Percentiles rank a stretch among this genome's conserved stretches.
phyloP scores from a whole-genome alignment of 345 rosid genomes.

The Populus ilicifolia region DNA sequence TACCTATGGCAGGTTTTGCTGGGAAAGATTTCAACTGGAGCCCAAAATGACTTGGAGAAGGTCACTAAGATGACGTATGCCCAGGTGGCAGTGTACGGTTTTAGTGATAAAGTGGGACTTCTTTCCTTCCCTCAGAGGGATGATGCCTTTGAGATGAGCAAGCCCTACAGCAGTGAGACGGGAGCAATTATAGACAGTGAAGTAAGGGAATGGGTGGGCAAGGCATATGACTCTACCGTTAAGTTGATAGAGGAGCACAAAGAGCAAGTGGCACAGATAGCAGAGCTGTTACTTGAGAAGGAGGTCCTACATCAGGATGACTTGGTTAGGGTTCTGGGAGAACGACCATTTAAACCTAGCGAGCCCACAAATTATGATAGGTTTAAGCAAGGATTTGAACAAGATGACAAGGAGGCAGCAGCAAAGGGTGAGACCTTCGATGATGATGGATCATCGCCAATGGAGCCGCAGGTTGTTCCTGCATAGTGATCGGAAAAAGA shows the following conservation, averaged over 20 bases:
- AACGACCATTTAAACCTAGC: constrained; percentile 64
- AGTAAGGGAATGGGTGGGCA: constrained; percentile 83
- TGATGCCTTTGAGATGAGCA: constrained; percentile 60
- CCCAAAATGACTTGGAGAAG: constrained; percentile 92
- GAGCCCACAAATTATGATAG: constrained; percentile 76
- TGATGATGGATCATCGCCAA: constrained; percentile 49
- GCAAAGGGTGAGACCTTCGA: constrained; percentile 35
- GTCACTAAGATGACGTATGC: constrained; percentile 95
- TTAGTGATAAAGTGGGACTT: constrained; percentile 93
- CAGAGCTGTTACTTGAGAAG: constrained; percentile 77
- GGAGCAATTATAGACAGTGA: constrained; percentile 79
- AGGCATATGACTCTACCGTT: constrained; percentile 62
- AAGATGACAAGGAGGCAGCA: constrained; percentile 31
- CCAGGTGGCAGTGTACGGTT: constrained; percentile 93
- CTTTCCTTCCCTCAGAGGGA: constrained; percentile 89
- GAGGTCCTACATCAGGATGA: constrained; percentile 89
- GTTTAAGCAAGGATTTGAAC: constrained; percentile 69
- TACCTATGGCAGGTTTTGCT: constrained; percentile 48
- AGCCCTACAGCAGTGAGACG: constrained; percentile 91
- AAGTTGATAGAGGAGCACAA: constrained; percentile 69
- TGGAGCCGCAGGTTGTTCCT: constrained; percentile 69
- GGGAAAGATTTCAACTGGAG: constrained; percentile 92
- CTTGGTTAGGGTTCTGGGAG: constrained; percentile 61
- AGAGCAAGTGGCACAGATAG: constrained; percentile 71
- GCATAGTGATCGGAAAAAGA: constrained; percentile 16